Percentiles rank a stretch among this genome's conserved stretches.
Conservation (phyloP, 129 eudicot species). For the Ambrosia artemisiifolia region DNA sequence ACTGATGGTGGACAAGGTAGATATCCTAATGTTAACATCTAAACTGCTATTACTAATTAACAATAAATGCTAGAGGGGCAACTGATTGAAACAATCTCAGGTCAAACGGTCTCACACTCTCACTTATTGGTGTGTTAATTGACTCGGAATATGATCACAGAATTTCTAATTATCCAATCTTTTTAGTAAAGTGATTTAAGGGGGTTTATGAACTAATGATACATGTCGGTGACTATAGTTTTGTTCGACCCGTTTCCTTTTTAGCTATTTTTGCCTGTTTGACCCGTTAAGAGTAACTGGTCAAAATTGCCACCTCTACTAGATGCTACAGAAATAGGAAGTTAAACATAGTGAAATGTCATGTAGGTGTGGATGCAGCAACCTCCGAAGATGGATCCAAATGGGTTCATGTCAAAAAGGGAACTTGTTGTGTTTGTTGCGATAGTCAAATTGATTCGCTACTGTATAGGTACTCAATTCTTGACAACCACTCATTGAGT, state of each 20-base stretch:
- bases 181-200: neutral
- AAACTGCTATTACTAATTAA: neutral
- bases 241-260: neutral
- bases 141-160: no score
- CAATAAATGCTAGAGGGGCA: neutral
- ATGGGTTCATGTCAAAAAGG: slow-evolving; percentile 87
- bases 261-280: neutral
- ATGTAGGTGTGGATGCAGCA: slow-evolving; percentile 55
- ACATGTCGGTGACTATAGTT: neutral
- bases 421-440: slow-evolving; percentile 94
- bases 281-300: neutral
- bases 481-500: neutral
- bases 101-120: neutral
- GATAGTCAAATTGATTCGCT: slow-evolving; percentile 93
- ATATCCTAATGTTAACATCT: neutral
- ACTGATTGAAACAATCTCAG: neutral
- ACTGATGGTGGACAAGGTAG: slow-evolving; percentile 65
- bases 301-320: neutral
- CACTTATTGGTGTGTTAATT: no score
- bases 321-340: neutral
- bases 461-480: slow-evolving; percentile 69
- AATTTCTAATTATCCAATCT: neutral
- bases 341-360: neutral
- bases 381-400: slow-evolving; percentile 83
- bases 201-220: neutral